A percentile compares a stretch with the other conserved stretches of the same genome.
Evolutionary conservation across 129 eudicot genomes (phyloP).

Genomic region (Chrysanthemum lavandulifolium): DNA sequence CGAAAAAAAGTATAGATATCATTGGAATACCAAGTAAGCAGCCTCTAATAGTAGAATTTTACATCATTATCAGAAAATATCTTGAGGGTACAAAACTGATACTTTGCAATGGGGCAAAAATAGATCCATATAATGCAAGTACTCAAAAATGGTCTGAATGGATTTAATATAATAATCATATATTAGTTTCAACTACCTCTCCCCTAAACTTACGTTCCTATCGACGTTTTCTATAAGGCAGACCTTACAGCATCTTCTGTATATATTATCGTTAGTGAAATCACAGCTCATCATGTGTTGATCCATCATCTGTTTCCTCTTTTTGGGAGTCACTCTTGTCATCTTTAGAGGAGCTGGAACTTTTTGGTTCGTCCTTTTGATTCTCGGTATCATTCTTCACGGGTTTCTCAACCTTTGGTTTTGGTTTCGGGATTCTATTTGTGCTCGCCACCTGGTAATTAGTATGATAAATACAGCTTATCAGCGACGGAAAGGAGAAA

Average conservation of each 20-base stretch:
- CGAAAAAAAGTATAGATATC: not conserved
- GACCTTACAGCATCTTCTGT: constrained; percentile 20
- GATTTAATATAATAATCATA: constrained; percentile 1
- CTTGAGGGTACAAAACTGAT: constrained; percentile 31
- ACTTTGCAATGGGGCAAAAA: constrained; percentile 21
- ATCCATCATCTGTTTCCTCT: constrained; percentile 32
- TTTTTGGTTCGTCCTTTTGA: constrained; percentile 37
- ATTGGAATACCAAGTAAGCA: constrained; percentile 6
- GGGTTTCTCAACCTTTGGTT: constrained; percentile 79
- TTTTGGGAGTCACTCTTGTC: constrained; percentile 37
- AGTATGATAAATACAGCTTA: constrained; percentile 1
- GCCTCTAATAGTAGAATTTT: constrained; percentile 14
- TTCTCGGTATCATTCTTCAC: constrained; percentile 58
- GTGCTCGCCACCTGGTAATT: constrained; percentile 64
- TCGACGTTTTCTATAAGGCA: constrained; percentile 26
- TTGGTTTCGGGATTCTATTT: constrained; percentile 87
- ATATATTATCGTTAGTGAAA: constrained; percentile 20
- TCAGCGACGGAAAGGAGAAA: constrained; percentile 12
- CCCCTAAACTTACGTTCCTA: constrained; percentile 31
- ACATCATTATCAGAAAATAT: constrained; percentile 10
- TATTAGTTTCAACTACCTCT: constrained; percentile 33
- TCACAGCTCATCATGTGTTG: constrained; percentile 87
- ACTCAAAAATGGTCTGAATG: constrained; percentile 24
- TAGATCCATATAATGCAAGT: constrained; percentile 28
- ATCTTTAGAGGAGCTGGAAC: constrained; percentile 37